phyloP scores from a whole-genome alignment of 352 stramenopile species.

The Globisporangium orthogonon region DNA sequence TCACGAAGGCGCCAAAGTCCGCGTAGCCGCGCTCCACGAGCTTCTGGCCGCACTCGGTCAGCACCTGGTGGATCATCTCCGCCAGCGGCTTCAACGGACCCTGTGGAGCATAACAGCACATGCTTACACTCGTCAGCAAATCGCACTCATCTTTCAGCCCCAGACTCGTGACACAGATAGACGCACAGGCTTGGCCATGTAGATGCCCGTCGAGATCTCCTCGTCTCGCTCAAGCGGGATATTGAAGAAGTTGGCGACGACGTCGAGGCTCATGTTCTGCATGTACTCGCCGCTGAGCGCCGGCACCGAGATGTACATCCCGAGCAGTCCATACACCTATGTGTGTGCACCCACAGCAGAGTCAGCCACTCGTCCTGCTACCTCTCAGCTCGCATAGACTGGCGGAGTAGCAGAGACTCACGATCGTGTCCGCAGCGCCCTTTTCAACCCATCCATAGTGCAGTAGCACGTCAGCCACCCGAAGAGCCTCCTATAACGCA shows the following conservation, averaged over 20 bases:
- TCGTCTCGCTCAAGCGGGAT: constrained; percentile 70
- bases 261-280: constrained; percentile 49
- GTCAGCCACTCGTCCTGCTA: background rate
- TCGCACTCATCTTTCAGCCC: too few species aligned
- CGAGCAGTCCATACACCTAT: constrained; percentile 76
- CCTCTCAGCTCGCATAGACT: background rate
- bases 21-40: constrained; percentile 39
- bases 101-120: constrained; percentile 12
- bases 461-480: background rate
- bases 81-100: constrained; percentile 61
- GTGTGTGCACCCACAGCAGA: background rate
- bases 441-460: constrained; percentile 7
- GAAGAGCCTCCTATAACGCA: background rate
- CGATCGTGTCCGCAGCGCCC: constrained; percentile 75
- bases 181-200: constrained; percentile 72
- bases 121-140: too few species aligned
- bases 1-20: constrained; percentile 73
- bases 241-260: constrained; percentile 66
- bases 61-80: constrained; percentile 47
- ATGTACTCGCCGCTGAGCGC: constrained; percentile 57
- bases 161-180: background rate
- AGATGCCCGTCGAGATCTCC: constrained; percentile 66
- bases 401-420: constrained; percentile 11
- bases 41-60: constrained; percentile 58
- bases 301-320: constrained; percentile 80